Evolutionary conservation across 805 yeast species (phyloP).

Genomic region (Osmozyma mogii): DNA sequence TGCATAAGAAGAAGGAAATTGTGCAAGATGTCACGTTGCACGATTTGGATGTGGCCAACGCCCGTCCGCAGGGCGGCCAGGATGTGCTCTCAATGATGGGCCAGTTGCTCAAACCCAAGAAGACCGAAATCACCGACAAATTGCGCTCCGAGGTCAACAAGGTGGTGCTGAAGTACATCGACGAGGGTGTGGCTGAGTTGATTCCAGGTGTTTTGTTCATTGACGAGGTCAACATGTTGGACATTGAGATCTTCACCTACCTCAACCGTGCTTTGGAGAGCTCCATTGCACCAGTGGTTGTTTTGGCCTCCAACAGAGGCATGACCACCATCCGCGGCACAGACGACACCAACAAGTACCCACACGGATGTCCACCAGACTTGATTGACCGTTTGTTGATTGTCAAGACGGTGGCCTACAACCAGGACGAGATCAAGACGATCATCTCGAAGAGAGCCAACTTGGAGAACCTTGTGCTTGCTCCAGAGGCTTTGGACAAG

Average conservation of each 20-base stretch:
- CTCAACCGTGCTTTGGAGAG: conserved; percentile 91
- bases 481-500: conserved; percentile 61
- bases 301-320: conserved; percentile 94
- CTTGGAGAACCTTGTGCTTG: conserved; percentile 64
- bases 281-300: conserved; percentile 87
- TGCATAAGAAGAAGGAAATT: conserved; percentile 94
- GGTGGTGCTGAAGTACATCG: conserved; percentile 92
- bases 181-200: conserved; percentile 95
- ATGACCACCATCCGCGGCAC: conserved; percentile 88
- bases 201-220: conserved; percentile 97
- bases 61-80: conserved; percentile 96
- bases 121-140: conserved; percentile 95
- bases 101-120: conserved; percentile 88
- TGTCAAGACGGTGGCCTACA: conserved; percentile 87
- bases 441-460: conserved; percentile 78
- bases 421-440: conserved; percentile 68
- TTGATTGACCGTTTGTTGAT: conserved; percentile 85
- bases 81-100: conserved; percentile 96
- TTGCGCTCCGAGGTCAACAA: conserved; percentile 89
- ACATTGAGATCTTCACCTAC: conserved; percentile 93
- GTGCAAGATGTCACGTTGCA: conserved; percentile 96
- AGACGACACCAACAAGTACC: conserved; percentile 69
- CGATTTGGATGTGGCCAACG: conserved; percentile 93
- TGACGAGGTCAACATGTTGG: conserved; percentile 98
- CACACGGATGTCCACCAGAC: conserved; percentile 97